Evolutionary conservation across 345 rosid species (phyloP), one percentile per base, ranked within the genome.

Genomic region (Conringia planisiliqua): DNA sequence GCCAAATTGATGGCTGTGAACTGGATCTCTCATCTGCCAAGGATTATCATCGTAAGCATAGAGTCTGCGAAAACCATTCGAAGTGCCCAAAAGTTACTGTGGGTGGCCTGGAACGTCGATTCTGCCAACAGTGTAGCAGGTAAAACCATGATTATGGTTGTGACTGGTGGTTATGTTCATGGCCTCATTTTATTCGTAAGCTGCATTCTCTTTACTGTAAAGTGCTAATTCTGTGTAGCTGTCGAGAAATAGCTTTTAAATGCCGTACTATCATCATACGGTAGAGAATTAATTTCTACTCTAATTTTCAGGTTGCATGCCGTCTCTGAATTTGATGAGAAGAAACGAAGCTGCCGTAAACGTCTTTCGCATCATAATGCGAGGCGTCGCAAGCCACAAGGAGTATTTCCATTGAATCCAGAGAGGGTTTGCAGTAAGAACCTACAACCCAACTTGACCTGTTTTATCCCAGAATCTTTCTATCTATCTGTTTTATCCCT

Each of bases 291-390:
- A 12, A 68, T 56, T 57, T 50, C 33, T 50, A 65, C 13, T 39
- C 47, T 54, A 50, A 33, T 54, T 33, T 50, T 39, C 72, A 95
- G 99, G 92, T 90, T 95, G 66, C 99, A 95, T 71, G 83, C 88
- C 0, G 82, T 87, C 54, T 80, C 91, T 14, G 97, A 95, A 66
- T 95, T 95, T 74, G 99, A 95, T 77, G 97, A 86, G 72, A 92
- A 87, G 85, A 95, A 92, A 83, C 80, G 97, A 30, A 95, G 99
- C 83, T 95, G 99, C 46, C 92, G 99, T 10, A 86, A 85, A 81
- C 93, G 97, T 43, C 93, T 92, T 39, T 92, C 90, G 52, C 93
- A 92, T 86, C 99, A 95, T 71, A 95, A 95, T 86, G 99, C 97
- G 12, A 84, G 99, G 81, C 96, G 97, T 35, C 97, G 99, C 76